These are phyloP conservation scores for Heliocybe sulcata DNA, from an alignment of 1,284 basidiomycete species.

Conservation along the genomic window DNA sequence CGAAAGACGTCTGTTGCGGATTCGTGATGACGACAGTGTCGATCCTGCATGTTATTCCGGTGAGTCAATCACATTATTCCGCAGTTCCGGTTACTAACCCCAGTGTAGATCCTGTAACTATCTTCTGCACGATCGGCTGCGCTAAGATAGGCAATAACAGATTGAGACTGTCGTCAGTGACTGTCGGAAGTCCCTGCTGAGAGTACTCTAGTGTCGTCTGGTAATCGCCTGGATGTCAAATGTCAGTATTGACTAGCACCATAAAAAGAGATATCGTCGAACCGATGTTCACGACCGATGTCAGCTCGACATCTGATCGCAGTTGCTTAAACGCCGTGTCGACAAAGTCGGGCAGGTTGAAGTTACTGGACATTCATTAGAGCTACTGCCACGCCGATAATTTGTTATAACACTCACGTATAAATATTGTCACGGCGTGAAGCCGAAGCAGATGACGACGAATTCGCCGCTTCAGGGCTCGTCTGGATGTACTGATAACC, in stretches of 20 bases:
- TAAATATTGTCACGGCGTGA: conserved; percentile 39
- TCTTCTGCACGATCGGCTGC: conserved; percentile 73
- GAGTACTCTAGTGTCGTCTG: conserved; percentile 54
- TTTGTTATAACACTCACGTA: conserved; percentile 29
- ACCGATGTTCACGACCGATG: conserved; percentile 56
- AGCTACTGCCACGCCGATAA: neutral
- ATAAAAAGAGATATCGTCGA: conserved; percentile 4
- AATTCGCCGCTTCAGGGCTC: conserved; percentile 25
- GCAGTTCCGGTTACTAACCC: conserved; percentile 28
- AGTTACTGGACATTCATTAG: conserved; percentile 36
- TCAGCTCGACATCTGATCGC: conserved; percentile 54
- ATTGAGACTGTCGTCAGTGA: conserved; percentile 57
- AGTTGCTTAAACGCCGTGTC: conserved; percentile 61
- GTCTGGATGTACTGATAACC: conserved; percentile 56
- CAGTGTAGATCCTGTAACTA: conserved; percentile 55
- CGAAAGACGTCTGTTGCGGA: conserved; percentile 51
- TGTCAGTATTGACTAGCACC: neutral
- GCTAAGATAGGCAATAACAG: conserved; percentile 68
- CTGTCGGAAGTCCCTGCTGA: conserved; percentile 50
- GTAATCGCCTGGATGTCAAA: conserved; percentile 44
- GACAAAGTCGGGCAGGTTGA: conserved; percentile 63
- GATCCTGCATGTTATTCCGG: conserved; percentile 28
- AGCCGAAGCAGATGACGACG: conserved; percentile 9
- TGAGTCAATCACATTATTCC: neutral
- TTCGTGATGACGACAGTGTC: conserved; percentile 52